phyloP scores from a whole-genome alignment of 2,329 filamentous ascomycete species.

The Paradendryphiella salina region DNA sequence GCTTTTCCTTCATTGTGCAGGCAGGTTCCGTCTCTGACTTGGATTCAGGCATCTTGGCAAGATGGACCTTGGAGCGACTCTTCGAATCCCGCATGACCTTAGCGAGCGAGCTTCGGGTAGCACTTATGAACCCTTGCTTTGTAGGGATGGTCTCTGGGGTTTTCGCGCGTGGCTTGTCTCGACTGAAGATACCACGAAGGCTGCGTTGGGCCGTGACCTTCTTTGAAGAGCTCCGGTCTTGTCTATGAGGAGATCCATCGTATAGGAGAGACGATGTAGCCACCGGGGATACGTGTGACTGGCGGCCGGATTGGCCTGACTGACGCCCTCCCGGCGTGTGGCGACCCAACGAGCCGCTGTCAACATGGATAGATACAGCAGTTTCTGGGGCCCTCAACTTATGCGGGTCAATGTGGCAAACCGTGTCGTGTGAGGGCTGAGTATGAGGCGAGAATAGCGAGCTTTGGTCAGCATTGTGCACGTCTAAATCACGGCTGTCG shows the following conservation, averaged over 20 bases:
- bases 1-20: neutral
- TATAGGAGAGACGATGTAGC: neutral
- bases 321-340: neutral
- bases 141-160: conserved; percentile 5
- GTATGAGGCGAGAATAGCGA: neutral
- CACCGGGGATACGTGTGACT: neutral
- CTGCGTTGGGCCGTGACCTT: conserved; percentile 31
- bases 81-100: conserved; percentile 26
- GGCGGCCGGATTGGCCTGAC: neutral
- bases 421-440: neutral
- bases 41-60: conserved; percentile 4
- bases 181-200: conserved; percentile 32
- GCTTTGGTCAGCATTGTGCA: neutral
- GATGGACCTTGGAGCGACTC: conserved; percentile 21
- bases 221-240: neutral
- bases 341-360: neutral
- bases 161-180: conserved; percentile 9
- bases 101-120: conserved; percentile 21
- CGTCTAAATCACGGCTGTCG: neutral
- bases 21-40: conserved; percentile 1
- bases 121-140: conserved; percentile 22
- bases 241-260: neutral
- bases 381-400: neutral
- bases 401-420: neutral
- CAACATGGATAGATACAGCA: neutral